Evolutionary conservation across 2,329 filamentous ascomycete genomes (phyloP).

Genomic region (Neurospora sp.): DNA sequence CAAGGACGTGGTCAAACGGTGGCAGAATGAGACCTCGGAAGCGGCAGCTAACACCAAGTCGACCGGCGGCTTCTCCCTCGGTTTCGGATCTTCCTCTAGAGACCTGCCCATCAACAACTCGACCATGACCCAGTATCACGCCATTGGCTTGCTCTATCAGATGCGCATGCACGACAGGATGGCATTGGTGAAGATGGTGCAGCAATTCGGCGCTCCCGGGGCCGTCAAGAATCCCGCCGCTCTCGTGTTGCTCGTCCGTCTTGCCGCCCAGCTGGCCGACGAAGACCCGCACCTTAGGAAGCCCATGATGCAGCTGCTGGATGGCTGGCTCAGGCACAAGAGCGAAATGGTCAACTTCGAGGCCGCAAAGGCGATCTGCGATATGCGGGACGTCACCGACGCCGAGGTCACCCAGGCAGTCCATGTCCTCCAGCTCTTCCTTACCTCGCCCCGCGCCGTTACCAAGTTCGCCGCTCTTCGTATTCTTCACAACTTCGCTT

Average conservation of each 20-base stretch:
- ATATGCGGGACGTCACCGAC: slow-evolving; percentile 87
- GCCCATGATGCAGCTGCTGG: slow-evolving; percentile 94
- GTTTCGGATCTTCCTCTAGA: slow-evolving; percentile 72
- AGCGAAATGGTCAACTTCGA: slow-evolving; percentile 99
- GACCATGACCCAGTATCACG: slow-evolving; percentile 97
- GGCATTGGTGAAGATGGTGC: slow-evolving; percentile 99
- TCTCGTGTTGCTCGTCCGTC: slow-evolving; percentile 80
- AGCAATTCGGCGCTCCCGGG: slow-evolving; percentile 87
- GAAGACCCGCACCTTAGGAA: slow-evolving; percentile 82
- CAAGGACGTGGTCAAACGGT: slow-evolving; percentile 87
- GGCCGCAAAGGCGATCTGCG: slow-evolving; percentile 94
- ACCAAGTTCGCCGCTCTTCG: slow-evolving; percentile 97
- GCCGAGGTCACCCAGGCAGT: slow-evolving; percentile 85
- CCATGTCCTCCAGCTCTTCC: slow-evolving; percentile 90
- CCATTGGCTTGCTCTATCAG: slow-evolving; percentile 92
- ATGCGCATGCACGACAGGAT: slow-evolving; percentile 97
- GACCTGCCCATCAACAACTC: slow-evolving; percentile 80
- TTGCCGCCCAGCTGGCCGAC: slow-evolving; percentile 88
- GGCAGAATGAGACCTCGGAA: slow-evolving; percentile 98
- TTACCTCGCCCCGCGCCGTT: slow-evolving; percentile 88
- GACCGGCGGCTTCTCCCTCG: slow-evolving; percentile 79
- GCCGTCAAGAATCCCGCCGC: slow-evolving; percentile 93
- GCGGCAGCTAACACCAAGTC: slow-evolving; percentile 86
- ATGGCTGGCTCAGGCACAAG: slow-evolving; percentile 96
- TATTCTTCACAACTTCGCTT: slow-evolving; percentile 91